Evolutionary conservation across 768 basidiomycete genomes (phyloP).

Genomic region (Amanita pallidorosea): DNA sequence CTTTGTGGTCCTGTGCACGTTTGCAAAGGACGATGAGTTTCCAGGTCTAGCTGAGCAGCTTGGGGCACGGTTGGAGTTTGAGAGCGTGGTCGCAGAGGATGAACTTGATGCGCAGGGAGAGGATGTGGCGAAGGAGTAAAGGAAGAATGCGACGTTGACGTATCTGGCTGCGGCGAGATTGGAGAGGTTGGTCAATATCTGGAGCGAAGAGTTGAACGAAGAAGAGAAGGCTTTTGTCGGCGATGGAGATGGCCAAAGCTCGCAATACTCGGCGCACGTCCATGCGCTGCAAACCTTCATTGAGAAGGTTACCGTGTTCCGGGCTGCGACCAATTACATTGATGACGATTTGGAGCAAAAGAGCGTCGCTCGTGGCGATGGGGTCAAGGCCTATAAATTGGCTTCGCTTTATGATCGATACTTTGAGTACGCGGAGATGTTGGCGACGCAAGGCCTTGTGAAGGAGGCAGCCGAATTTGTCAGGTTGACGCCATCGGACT

Average conservation of each 20-base stretch:
- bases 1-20: slow-evolving; percentile 94
- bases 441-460: slow-evolving; percentile 84
- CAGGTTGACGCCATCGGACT: slow-evolving; percentile 67
- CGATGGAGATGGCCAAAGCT: slow-evolving; percentile 29
- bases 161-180: slow-evolving; percentile 87
- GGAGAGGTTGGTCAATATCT: slow-evolving; percentile 82
- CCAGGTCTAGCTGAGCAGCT: slow-evolving; percentile 83
- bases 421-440: slow-evolving; percentile 89
- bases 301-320: slow-evolving; percentile 95
- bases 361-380: slow-evolving; percentile 23
- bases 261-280: slow-evolving; percentile 71
- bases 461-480: slow-evolving; percentile 75
- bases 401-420: slow-evolving; percentile 84
- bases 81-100: slow-evolving; percentile 48
- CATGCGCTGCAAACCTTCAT: slow-evolving; percentile 87
- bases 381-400: slow-evolving; percentile 64
- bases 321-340: slow-evolving; percentile 70
- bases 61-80: slow-evolving; percentile 83
- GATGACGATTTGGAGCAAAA: slow-evolving; percentile 54
- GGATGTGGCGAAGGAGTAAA: slow-evolving; percentile 36
- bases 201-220: slow-evolving; percentile 82
- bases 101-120: slow-evolving; percentile 33
- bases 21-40: slow-evolving; percentile 80
- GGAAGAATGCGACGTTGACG: slow-evolving; percentile 86
- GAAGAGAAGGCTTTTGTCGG: slow-evolving; percentile 43